A percentile compares a stretch with the other conserved stretches of the same genome.
Conservation (phyloP, 495 filamentous ascomycete species). For the Hypomontagnella monticulosa region DNA sequence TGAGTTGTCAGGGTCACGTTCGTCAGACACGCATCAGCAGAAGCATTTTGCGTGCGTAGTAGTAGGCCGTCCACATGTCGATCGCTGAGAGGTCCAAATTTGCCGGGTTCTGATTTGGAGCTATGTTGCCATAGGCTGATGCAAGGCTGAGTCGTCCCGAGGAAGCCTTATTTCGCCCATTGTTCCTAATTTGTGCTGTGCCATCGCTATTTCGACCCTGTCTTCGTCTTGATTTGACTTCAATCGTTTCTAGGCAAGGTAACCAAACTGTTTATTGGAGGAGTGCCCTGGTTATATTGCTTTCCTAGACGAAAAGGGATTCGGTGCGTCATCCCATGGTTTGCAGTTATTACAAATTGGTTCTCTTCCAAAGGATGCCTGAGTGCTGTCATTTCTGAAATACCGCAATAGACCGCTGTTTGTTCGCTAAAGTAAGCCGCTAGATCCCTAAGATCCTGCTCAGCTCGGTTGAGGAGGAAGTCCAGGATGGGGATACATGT, state of each 20-base stretch:
- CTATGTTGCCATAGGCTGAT: constrained; percentile 40
- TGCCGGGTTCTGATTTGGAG: constrained; percentile 36
- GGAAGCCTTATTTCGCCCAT: constrained; percentile 12
- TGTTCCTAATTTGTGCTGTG: constrained; percentile 30
- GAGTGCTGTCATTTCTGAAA: neutral
- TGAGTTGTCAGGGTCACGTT: constrained; percentile 43
- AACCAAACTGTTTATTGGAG: constrained; percentile 17
- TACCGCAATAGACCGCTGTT: constrained; percentile 16
- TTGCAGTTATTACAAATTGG: constrained; percentile 6
- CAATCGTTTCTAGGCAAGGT: constrained; percentile 18
- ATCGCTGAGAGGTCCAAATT: constrained; percentile 50
- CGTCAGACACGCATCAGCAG: constrained; percentile 42
- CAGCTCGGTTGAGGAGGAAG: constrained; percentile 2
- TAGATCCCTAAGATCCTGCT: neutral
- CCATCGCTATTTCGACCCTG: constrained; percentile 12
- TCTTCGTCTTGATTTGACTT: constrained; percentile 25
- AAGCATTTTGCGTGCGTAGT: constrained; percentile 31
- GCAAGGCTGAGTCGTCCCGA: constrained; percentile 39
- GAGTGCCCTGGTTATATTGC: constrained; percentile 13
- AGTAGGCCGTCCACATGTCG: constrained; percentile 46
- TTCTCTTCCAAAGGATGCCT: neutral
- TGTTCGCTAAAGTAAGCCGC: constrained; percentile 1
- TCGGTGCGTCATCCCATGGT: constrained; percentile 20
- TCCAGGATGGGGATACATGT: neutral
- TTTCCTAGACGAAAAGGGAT: constrained; percentile 16